These are phyloP conservation scores for Phytophthora multivora DNA, from an alignment of 352 stramenopile species.

Conservation along the genomic window DNA sequence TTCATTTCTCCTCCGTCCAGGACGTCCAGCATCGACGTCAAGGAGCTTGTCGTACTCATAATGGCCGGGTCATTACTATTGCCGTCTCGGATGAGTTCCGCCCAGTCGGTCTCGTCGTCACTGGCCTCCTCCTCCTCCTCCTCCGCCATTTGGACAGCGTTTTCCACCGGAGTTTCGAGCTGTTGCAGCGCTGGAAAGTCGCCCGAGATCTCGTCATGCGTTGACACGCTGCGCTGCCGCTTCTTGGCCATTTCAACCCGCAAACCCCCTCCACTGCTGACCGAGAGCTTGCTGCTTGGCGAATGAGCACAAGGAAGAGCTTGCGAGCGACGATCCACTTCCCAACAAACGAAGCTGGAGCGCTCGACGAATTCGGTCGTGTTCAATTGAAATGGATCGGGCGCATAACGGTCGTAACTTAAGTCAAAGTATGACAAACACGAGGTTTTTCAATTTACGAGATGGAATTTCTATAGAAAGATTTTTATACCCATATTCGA, in stretches of 20 bases:
- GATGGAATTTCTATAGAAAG: background rate
- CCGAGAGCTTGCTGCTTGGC: slow-evolving; percentile 4
- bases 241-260: slow-evolving; percentile 21
- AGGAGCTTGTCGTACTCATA: background rate
- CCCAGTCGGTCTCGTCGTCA: background rate
- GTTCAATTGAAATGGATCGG: slow-evolving; percentile 18
- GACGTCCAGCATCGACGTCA: background rate
- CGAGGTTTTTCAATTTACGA: background rate
- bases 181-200: background rate
- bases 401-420: background rate
- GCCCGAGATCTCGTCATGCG: background rate
- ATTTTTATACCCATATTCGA: background rate
- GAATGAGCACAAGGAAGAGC: background rate
- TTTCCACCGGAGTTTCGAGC: background rate
- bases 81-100: background rate
- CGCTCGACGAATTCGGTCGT: slow-evolving; percentile 18
- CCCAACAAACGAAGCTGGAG: background rate
- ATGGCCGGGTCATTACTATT: slow-evolving; percentile 7
- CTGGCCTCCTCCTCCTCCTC: slow-evolving; percentile 1
- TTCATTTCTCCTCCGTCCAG: background rate
- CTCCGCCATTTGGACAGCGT: background rate
- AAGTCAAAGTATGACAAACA: background rate
- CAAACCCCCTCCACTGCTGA: background rate
- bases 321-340: slow-evolving; percentile 9
- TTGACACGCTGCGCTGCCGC: slow-evolving; percentile 10